Conservation (phyloP, 164 flowering plant genomes). For the Aristolochia contorta region DNA sequence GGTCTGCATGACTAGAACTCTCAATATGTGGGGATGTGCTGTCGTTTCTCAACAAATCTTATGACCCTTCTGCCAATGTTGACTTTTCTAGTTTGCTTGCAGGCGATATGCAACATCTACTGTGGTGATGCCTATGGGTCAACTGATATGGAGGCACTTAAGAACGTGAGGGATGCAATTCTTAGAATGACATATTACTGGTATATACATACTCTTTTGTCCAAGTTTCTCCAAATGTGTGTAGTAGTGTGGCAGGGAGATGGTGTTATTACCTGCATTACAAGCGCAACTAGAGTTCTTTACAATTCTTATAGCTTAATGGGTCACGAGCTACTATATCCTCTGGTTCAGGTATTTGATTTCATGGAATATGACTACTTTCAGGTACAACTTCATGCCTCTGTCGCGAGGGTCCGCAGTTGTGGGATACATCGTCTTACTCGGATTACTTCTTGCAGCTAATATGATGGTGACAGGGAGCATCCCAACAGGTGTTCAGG, state of each 20-base stretch:
- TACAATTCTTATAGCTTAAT: background rate
- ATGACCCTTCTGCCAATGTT: too few relatives aligned
- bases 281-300: background rate
- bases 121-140: constrained; percentile 82
- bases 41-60: too few relatives aligned
- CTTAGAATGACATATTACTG: constrained; percentile 91
- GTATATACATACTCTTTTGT: constrained; percentile 20
- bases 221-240: too few relatives aligned
- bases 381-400: constrained; percentile 99
- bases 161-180: constrained; percentile 65
- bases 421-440: constrained; percentile 76
- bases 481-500: constrained; percentile 77
- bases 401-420: constrained; percentile 85
- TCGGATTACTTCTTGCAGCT: constrained; percentile 84
- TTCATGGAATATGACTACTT: constrained; percentile 4
- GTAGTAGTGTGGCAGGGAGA: too few relatives aligned
- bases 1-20: constrained; percentile 29
- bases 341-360: constrained; percentile 1
- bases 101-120: constrained; percentile 71
- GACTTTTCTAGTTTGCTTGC: constrained; percentile 16
- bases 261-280: too few relatives aligned
- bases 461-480: constrained; percentile 81
- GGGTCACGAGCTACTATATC: background rate
- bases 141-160: constrained; percentile 50
- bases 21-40: background rate